phyloP scores from a whole-genome alignment of 75 land plant genomes.

The Sequoia sempervirens region DNA sequence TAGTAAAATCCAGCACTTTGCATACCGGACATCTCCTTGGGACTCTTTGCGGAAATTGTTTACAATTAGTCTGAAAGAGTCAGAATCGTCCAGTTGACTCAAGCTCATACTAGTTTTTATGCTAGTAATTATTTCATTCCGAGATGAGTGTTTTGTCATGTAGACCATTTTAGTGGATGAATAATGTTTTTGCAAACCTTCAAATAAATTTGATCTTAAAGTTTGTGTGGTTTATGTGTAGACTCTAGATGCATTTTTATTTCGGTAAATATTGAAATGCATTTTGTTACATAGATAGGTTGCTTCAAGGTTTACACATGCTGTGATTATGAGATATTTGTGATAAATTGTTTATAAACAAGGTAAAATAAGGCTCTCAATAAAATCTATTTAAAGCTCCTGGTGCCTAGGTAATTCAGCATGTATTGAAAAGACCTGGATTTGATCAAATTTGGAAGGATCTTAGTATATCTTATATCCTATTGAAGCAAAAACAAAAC shows the following conservation, averaged over 20 bases:
- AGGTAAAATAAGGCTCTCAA: neutral
- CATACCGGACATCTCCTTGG: neutral
- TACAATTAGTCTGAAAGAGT: neutral
- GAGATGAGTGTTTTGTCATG: neutral
- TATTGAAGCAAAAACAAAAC: neutral
- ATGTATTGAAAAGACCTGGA: neutral
- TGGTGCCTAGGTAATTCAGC: neutral
- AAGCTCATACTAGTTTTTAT: neutral
- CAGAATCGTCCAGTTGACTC: neutral
- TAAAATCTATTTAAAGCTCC: neutral
- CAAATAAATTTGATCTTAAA: neutral
- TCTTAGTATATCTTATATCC: neutral
- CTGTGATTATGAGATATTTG: neutral
- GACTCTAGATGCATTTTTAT: neutral
- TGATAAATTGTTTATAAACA: neutral
- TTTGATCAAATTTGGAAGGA: neutral
- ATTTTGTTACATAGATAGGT: neutral
- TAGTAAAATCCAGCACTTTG: neutral
- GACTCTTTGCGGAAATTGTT: neutral
- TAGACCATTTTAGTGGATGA: neutral
- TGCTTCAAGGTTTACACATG: neutral
- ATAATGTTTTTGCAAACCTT: neutral
- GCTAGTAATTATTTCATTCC: too few species aligned
- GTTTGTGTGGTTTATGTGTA: neutral
- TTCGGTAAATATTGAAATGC: neutral